Conservation (phyloP, 805 yeast genomes). For the Nakazawaea ernobii region DNA sequence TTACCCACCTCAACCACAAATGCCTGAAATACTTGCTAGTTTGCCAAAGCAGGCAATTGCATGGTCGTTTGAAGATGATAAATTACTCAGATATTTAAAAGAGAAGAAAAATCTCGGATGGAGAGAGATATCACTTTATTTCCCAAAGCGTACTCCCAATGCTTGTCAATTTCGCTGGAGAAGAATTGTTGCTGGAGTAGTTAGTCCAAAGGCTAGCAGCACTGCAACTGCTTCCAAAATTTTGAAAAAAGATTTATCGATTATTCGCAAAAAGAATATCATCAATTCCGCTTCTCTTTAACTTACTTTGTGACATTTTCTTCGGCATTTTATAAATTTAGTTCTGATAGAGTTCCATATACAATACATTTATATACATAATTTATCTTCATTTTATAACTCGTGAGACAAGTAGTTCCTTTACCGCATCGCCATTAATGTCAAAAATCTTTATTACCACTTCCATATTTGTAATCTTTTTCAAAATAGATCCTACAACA, state of each 20-base stretch:
- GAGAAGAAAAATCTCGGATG: conserved; percentile 83
- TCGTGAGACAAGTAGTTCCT: no score
- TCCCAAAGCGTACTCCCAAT: conserved; percentile 76
- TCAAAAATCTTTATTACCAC: no score
- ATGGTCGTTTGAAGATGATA: conserved; percentile 79
- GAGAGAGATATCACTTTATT: conserved; percentile 80
- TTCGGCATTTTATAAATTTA: no score
- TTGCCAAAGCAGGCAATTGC: conserved; percentile 32
- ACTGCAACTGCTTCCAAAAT: background rate
- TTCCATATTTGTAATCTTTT: no score
- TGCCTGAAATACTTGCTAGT: conserved; percentile 1
- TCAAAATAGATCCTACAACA: no score
- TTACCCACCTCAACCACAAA: conserved; percentile 1
- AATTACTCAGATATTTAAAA: conserved; percentile 65
- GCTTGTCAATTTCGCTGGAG: conserved; percentile 92
- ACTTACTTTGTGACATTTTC: no score
- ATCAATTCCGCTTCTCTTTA: background rate
- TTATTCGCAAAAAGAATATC: background rate
- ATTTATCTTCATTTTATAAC: no score
- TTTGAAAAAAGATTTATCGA: background rate
- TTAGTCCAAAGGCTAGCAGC: conserved; percentile 10
- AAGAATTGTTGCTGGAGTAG: conserved; percentile 41
- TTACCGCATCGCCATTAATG: no score
- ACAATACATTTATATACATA: no score
- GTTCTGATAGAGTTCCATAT: no score